These are phyloP conservation scores for Candida tunisiensis DNA, from an alignment of 1,139 yeast species.

Conservation along the genomic window DNA sequence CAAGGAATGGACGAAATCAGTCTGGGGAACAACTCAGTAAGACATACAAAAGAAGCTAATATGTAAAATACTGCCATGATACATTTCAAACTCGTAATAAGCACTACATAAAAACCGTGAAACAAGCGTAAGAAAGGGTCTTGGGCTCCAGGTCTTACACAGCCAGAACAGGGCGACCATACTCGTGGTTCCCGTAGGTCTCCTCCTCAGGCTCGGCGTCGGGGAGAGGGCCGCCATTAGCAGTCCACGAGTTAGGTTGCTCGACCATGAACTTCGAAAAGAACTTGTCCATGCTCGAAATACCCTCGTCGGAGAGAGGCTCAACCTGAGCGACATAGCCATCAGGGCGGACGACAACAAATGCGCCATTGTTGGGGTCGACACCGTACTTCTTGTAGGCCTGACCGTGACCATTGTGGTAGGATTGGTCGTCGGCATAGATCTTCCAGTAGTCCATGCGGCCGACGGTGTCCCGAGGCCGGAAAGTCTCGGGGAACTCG, in stretches of 20 bases:
- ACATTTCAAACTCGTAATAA: too few relatives aligned
- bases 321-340: conserved; percentile 19
- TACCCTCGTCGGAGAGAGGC: conserved; percentile 10
- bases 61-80: too few relatives aligned
- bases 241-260: conserved; percentile 8
- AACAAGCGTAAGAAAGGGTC: too few relatives aligned
- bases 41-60: too few relatives aligned
- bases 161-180: conserved; percentile 7
- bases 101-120: too few relatives aligned
- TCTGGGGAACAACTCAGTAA: too few relatives aligned
- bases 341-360: conserved; percentile 22
- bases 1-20: too few relatives aligned
- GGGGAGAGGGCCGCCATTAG: conserved; percentile 5
- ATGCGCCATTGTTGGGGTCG: conserved; percentile 13
- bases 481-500: conserved; percentile 18
- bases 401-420: conserved; percentile 13
- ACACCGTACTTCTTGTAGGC: conserved; percentile 17
- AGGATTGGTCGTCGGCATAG: conserved; percentile 13
- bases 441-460: conserved; percentile 21
- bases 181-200: conserved; percentile 6
- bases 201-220: conserved; percentile 5
- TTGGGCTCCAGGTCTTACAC: conserved; percentile 3
- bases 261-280: conserved; percentile 14
- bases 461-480: conserved; percentile 15
- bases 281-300: conserved; percentile 11